Evolutionary conservation across 2,329 filamentous ascomycete genomes (phyloP).

Genomic region (Colletotrichum echinochloae): DNA sequence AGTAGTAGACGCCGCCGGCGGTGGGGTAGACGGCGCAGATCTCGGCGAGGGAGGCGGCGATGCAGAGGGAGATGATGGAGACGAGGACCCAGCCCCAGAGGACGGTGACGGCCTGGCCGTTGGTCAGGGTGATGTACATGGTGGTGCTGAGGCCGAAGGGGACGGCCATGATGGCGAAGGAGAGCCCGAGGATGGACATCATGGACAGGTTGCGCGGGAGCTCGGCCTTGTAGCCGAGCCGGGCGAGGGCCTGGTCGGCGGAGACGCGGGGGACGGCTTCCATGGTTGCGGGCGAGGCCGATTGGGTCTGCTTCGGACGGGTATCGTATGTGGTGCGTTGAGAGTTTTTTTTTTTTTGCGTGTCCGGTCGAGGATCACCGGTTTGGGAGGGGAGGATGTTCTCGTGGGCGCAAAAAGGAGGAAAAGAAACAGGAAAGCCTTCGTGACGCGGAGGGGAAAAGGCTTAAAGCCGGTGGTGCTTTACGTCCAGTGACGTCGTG

Average conservation of each 20-base stretch:
- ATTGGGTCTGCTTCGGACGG: background rate
- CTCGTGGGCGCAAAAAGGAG: background rate
- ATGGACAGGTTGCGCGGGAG: constrained; percentile 63
- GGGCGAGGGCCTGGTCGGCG: constrained; percentile 51
- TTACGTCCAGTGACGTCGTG: background rate
- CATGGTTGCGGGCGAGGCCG: constrained; percentile 18
- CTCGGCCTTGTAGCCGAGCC: constrained; percentile 62
- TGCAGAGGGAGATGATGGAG: constrained; percentile 71
- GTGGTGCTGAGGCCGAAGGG: constrained; percentile 77
- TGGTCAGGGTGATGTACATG: constrained; percentile 74
- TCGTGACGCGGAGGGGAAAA: background rate
- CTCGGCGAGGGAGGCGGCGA: constrained; percentile 75
- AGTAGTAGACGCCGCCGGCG: constrained; percentile 78
- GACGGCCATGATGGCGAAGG: constrained; percentile 81
- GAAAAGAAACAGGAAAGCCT: background rate
- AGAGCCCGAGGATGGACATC: constrained; percentile 71
- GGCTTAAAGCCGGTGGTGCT: background rate
- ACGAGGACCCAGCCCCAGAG: constrained; percentile 78
- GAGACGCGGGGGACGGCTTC: constrained; percentile 28
- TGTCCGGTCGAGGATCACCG: background rate
- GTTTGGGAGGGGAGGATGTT: background rate
- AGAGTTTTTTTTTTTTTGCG: background rate
- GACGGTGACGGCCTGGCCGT: constrained; percentile 76
- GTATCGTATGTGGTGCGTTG: background rate
- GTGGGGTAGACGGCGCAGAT: constrained; percentile 78